Conservation (phyloP, 2,329 filamentous ascomycete species). For the Arthrobotrys conoides region DNA sequence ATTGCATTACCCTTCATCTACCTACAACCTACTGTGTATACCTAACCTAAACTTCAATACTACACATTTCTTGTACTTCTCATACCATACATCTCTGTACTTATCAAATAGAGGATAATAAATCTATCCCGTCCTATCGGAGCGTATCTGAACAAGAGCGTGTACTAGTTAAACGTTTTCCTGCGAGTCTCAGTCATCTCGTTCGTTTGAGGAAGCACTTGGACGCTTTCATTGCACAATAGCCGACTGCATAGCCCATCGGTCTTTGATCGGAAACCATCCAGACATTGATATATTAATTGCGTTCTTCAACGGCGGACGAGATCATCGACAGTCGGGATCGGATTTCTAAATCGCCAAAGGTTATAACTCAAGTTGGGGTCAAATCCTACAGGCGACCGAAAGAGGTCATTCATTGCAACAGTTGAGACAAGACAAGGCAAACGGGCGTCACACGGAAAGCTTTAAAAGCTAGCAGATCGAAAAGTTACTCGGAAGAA, state of each 20-base stretch:
- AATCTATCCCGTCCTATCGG: neutral
- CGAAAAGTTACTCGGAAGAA: too few species aligned
- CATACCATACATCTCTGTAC: too few species aligned
- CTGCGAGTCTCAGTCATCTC: slow-evolving; percentile 29
- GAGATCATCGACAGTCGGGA: slow-evolving; percentile 6
- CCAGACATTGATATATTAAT: slow-evolving; percentile 3
- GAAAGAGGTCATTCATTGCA: neutral
- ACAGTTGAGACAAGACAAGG: neutral
- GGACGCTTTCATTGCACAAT: slow-evolving; percentile 48
- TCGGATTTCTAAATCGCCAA: slow-evolving; percentile 19
- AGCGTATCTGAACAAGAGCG: neutral
- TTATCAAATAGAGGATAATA: neutral
- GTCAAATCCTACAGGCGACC: slow-evolving; percentile 14
- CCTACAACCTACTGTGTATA: too few species aligned
- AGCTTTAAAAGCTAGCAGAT: neutral
- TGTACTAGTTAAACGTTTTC: neutral
- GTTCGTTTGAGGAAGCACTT: slow-evolving; percentile 40
- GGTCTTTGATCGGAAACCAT: slow-evolving; percentile 20
- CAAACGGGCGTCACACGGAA: slow-evolving; percentile 7
- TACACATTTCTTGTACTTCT: too few species aligned
- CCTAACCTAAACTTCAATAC: too few species aligned
- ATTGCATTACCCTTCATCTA: too few species aligned
- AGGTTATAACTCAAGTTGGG: slow-evolving; percentile 8
- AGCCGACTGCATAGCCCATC: slow-evolving; percentile 34
- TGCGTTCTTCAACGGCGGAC: slow-evolving; percentile 10